These are phyloP conservation scores for Cercospora sp. DNA, from an alignment of 2,329 filamentous ascomycete genomes.

Conservation along the genomic window DNA sequence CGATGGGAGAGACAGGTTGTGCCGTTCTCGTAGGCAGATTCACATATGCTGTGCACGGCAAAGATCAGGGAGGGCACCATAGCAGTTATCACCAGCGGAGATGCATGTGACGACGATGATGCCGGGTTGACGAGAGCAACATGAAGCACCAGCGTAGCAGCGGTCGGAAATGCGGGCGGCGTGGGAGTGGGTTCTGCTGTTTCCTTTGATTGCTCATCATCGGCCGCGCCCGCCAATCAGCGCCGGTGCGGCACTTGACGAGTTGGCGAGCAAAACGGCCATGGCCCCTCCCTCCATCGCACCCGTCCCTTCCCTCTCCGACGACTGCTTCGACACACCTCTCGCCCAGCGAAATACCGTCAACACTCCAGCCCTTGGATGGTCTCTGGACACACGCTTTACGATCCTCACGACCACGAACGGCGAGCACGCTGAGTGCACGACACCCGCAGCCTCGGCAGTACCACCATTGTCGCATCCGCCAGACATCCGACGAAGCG, in stretches of 20 bases:
- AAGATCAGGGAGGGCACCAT: not conserved
- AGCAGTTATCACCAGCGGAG: not conserved
- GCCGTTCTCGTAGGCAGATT: not conserved
- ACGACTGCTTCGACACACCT: not conserved
- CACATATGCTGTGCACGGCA: not conserved
- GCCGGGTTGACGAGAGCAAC: not conserved
- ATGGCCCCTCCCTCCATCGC: not conserved
- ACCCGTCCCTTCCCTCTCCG: not conserved
- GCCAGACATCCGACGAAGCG: slow-evolving; percentile 1
- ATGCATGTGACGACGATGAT: slow-evolving; percentile 1
- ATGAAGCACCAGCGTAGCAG: too few relatives aligned
- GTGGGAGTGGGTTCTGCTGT: not conserved
- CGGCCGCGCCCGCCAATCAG: slow-evolving; percentile 6
- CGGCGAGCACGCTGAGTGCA: not conserved
- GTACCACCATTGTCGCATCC: not conserved
- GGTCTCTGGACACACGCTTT: not conserved
- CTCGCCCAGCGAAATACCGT: not conserved
- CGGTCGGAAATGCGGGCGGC: not conserved
- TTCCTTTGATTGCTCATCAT: slow-evolving; percentile 3
- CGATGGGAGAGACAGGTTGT: not conserved
- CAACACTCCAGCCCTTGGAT: not conserved
- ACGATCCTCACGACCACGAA: not conserved
- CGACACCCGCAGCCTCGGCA: slow-evolving; percentile 5
- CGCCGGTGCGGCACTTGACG: not conserved
- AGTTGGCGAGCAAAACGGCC: not conserved